Percentiles rank a stretch among this genome's conserved stretches.
These are phyloP conservation scores for Picea abies DNA, from an alignment of 83 land plant species.

Conservation along the genomic window DNA sequence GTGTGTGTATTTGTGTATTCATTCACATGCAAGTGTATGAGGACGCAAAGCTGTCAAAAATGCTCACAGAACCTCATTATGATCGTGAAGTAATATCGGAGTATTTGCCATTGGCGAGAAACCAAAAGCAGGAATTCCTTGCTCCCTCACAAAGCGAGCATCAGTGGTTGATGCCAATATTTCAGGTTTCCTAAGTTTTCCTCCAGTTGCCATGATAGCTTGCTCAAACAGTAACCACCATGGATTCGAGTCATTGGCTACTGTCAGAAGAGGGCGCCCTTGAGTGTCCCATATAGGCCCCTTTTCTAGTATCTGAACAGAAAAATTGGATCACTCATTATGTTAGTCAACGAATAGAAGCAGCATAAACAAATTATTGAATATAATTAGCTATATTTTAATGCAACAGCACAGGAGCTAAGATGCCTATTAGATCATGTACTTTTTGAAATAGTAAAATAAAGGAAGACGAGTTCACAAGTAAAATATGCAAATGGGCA, in stretches of 20 bases:
- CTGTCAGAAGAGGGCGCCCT: slow-evolving; percentile 54
- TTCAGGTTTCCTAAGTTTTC: slow-evolving; percentile 57
- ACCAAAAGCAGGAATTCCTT: slow-evolving; percentile 71
- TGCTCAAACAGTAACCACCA: slow-evolving; percentile 63
- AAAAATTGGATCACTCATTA: not conserved
- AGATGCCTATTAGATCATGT: too few species aligned
- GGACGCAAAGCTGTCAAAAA: not conserved
- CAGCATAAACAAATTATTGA: too few species aligned
- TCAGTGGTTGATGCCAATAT: slow-evolving; percentile 60
- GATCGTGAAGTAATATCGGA: slow-evolving; percentile 59
- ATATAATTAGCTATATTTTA: too few species aligned
- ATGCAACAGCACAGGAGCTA: too few species aligned
- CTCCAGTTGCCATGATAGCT: slow-evolving; percentile 50
- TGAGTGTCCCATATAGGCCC: slow-evolving; percentile 52
- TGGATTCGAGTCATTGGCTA: slow-evolving; percentile 57
- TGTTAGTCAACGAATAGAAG: too few species aligned
- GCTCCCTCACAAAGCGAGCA: slow-evolving; percentile 55
- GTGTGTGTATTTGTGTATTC: not conserved
- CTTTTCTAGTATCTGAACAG: slow-evolving; percentile 47
- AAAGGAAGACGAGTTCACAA: too few species aligned
- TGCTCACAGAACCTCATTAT: slow-evolving; percentile 46
- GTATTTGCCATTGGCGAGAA: slow-evolving; percentile 80
- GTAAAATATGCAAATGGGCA: too few species aligned
- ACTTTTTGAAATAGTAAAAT: too few species aligned
- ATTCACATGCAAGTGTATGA: not conserved